Evolutionary conservation across 1,284 basidiomycete genomes (phyloP).

Genomic region (Grifola frondosa): DNA sequence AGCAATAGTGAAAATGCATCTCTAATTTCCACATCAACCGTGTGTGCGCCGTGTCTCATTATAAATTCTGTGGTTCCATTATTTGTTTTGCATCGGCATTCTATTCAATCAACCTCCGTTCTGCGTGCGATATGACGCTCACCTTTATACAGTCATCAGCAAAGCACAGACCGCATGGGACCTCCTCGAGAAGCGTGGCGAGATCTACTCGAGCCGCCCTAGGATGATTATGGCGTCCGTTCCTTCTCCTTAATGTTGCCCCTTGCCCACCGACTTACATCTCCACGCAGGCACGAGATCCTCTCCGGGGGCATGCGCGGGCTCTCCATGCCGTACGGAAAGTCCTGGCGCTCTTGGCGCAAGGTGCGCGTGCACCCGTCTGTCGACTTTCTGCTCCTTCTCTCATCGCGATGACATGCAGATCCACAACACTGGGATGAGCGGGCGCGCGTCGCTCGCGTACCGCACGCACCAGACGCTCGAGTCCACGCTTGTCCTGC

Average conservation of each 20-base stretch:
- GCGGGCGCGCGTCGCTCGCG: conserved; percentile 7
- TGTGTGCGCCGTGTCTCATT: too few species aligned
- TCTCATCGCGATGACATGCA: background rate
- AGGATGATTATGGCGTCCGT: conserved; percentile 35
- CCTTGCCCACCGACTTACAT: too few species aligned
- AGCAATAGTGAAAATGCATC: too few species aligned
- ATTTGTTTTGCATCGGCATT: too few species aligned
- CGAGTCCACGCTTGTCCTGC: conserved; percentile 16
- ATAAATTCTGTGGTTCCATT: too few species aligned
- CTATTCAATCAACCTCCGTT: background rate
- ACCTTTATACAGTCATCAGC: too few species aligned
- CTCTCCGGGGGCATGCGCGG: conserved; percentile 20
- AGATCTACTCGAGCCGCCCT: conserved; percentile 40
- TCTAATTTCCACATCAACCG: too few species aligned
- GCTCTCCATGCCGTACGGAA: conserved; percentile 13
- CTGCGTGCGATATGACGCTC: background rate
- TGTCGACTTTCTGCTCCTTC: background rate
- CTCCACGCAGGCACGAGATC: too few species aligned
- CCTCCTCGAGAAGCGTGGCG: conserved; percentile 35
- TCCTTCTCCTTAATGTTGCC: too few species aligned
- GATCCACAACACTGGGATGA: conserved; percentile 20
- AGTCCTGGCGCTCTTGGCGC: conserved; percentile 16
- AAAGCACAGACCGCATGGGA: too few species aligned
- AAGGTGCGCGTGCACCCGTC: conserved; percentile 8
- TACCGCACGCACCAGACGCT: conserved; percentile 20